A percentile compares a stretch with the other conserved stretches of the same genome.
phyloP scores from a whole-genome alignment of 768 basidiomycete genomes.

The Mycena sanguinolenta region DNA sequence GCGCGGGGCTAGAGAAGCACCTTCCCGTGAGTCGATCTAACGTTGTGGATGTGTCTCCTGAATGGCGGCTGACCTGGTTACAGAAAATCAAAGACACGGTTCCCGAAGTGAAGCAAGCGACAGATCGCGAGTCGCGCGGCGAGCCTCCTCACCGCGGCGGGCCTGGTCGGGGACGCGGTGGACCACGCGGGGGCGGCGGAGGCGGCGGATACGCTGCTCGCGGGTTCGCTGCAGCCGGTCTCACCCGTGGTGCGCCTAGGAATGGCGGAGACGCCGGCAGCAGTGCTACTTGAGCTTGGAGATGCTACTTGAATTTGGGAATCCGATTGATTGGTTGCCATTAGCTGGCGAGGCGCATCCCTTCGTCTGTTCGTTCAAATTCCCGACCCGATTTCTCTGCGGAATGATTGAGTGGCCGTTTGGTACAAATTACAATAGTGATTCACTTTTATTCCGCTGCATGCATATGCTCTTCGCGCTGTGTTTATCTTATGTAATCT shows the following conservation, averaged over 20 bases:
- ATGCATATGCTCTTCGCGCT: constrained; percentile 23
- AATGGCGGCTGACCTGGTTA: not conserved
- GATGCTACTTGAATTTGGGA: too few species aligned
- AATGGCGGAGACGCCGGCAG: constrained; percentile 6
- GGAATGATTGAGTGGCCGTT: constrained; percentile 21
- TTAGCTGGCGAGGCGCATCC: constrained; percentile 1
- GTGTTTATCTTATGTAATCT: constrained; percentile 32
- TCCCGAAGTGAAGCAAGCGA: constrained; percentile 81
- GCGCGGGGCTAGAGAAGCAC: constrained; percentile 80
- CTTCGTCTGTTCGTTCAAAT: constrained; percentile 16
- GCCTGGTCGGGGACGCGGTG: constrained; percentile 64
- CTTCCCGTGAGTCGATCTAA: constrained; percentile 65
- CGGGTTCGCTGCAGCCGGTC: constrained; percentile 77
- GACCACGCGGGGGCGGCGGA: constrained; percentile 49
- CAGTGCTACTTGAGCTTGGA: constrained; percentile 3
- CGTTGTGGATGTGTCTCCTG: not conserved
- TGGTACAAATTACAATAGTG: not conserved
- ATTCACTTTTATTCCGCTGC: constrained; percentile 20
- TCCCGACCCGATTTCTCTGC: constrained; percentile 6
- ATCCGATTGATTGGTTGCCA: not conserved
- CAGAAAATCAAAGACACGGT: constrained; percentile 78
- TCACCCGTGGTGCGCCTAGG: constrained; percentile 57
- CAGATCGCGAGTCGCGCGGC: constrained; percentile 64
- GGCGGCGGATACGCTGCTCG: constrained; percentile 73
- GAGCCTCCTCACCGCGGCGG: constrained; percentile 51